Percentiles rank a stretch among this genome's conserved stretches.
These are phyloP conservation scores for Silene uniflora DNA, from an alignment of 148 eudicot genomes.

Conservation along the genomic window DNA sequence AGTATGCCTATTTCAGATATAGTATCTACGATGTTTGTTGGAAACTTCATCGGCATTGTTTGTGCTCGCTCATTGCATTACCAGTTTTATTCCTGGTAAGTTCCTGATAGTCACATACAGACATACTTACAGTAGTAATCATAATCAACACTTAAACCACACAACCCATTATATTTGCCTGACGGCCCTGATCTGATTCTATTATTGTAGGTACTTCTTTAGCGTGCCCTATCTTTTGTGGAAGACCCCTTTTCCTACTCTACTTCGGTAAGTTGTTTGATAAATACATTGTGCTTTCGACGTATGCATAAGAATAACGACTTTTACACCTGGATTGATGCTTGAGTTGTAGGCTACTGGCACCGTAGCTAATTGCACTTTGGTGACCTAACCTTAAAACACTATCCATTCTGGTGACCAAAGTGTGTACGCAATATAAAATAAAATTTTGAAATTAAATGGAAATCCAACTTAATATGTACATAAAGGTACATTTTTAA, in stretches of 20 bases:
- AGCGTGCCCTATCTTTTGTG: slow-evolving; percentile 85
- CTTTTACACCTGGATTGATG: too few relatives aligned
- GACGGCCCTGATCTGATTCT: neutral
- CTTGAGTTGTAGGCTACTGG: too few relatives aligned
- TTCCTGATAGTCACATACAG: neutral
- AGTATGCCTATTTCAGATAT: slow-evolving; percentile 56
- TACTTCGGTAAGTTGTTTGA: slow-evolving; percentile 52
- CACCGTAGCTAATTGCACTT: too few relatives aligned
- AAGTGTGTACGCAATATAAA: too few relatives aligned
- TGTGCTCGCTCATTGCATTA: slow-evolving; percentile 94
- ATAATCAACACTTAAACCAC: neutral
- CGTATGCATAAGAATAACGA: neutral
- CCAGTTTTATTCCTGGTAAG: slow-evolving; percentile 95
- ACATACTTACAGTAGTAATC: neutral
- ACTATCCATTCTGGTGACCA: too few relatives aligned
- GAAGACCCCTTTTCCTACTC: slow-evolving; percentile 72
- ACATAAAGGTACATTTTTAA: too few relatives aligned
- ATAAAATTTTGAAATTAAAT: too few relatives aligned
- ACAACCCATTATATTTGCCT: neutral
- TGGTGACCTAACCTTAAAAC: too few relatives aligned
- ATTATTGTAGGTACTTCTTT: slow-evolving; percentile 72
- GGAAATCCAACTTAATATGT: too few relatives aligned
- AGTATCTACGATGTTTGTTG: slow-evolving; percentile 73
- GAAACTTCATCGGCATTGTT: slow-evolving; percentile 87
- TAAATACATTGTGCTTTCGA: neutral